phyloP scores from a whole-genome alignment of 257 asterid species.

The Apocynum venetum region DNA sequence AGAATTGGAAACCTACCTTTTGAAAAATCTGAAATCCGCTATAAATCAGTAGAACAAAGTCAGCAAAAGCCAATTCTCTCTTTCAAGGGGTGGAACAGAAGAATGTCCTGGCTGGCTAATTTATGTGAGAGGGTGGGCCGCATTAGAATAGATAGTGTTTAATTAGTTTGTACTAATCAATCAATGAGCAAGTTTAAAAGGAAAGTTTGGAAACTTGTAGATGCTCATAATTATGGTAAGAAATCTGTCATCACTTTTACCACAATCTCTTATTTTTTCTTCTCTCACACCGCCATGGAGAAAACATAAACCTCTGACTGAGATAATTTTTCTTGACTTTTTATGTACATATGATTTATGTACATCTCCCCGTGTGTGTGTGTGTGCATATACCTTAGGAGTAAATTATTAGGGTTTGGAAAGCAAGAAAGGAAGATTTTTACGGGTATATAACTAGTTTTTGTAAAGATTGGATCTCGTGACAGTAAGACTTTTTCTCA shows the following conservation, averaged over 20 bases:
- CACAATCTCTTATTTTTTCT: background rate
- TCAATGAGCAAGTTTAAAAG: background rate
- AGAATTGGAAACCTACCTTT: background rate
- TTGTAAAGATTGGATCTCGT: conserved; percentile 54
- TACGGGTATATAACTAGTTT: conserved; percentile 6
- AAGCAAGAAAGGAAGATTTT: conserved; percentile 36
- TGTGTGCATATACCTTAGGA: background rate
- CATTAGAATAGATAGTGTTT: background rate
- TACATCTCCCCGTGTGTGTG: no score
- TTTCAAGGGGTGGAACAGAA: background rate
- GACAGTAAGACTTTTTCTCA: conserved; percentile 35
- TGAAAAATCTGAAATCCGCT: background rate
- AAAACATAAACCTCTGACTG: conserved; percentile 9
- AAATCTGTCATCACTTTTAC: conserved; percentile 2
- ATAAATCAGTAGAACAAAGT: background rate
- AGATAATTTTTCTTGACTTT: conserved; percentile 7
- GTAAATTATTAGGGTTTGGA: conserved; percentile 21
- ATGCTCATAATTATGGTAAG: background rate
- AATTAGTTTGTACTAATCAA: background rate
- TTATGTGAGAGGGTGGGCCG: background rate
- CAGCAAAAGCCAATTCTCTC: background rate
- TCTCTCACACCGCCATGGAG: background rate
- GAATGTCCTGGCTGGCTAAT: background rate
- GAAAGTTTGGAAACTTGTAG: background rate
- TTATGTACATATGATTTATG: background rate